Evolutionary conservation across 345 rosid genomes (phyloP).

Genomic region (Aurinia saxatilis): DNA sequence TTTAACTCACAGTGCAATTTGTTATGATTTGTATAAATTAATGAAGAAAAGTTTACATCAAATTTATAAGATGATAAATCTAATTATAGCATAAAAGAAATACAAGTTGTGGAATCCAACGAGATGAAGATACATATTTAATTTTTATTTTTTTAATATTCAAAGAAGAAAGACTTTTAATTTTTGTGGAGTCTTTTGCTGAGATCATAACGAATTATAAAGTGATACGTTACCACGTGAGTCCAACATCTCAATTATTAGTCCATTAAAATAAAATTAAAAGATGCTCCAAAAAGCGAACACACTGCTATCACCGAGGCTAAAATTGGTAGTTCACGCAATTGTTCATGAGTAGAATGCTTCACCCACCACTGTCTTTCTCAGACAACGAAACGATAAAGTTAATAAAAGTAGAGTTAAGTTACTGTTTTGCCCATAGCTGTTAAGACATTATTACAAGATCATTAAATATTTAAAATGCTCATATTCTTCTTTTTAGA

Average conservation of each 20-base stretch:
- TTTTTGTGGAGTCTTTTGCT: neutral
- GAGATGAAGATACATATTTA: too few relatives aligned
- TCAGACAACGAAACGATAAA: conserved; percentile 3
- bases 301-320: neutral
- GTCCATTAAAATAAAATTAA: neutral
- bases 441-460: neutral
- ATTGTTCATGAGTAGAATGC: neutral
- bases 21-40: too few relatives aligned
- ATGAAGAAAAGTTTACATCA: too few relatives aligned
- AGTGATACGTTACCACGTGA: conserved; percentile 11
- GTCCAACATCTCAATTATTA: neutral
- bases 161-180: neutral
- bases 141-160: neutral
- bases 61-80: too few relatives aligned
- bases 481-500: neutral
- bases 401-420: neutral
- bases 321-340: neutral
- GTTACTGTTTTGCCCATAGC: conserved; percentile 12
- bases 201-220: conserved; percentile 10
- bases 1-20: too few relatives aligned
- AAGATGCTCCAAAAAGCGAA: neutral
- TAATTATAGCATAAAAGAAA: too few relatives aligned
- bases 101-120: neutral
- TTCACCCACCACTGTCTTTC: conserved; percentile 15
- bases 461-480: neutral